These are phyloP conservation scores for Aeschynomene evenia DNA, from an alignment of 306 rosid genomes.

Conservation along the genomic window DNA sequence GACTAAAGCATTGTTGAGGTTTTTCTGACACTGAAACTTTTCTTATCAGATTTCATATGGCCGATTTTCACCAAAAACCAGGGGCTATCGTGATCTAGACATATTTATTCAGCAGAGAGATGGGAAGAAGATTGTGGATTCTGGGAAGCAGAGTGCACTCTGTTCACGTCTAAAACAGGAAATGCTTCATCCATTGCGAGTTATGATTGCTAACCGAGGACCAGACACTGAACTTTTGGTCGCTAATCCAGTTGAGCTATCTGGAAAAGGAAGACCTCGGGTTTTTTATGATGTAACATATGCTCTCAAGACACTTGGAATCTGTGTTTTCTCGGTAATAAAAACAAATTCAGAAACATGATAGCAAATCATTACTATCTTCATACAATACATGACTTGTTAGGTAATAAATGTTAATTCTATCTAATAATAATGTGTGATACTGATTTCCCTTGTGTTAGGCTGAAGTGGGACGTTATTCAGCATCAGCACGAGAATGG, in stretches of 20 bases:
- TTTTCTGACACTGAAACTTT: constrained; percentile 20
- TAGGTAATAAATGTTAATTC: not conserved
- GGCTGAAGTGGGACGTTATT: constrained; percentile 83
- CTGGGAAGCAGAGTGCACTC: constrained; percentile 50
- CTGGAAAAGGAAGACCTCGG: constrained; percentile 77
- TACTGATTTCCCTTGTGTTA: constrained; percentile 27
- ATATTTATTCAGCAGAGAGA: constrained; percentile 69
- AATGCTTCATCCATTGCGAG: constrained; percentile 80
- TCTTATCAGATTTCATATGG: constrained; percentile 62
- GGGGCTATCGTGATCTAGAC: constrained; percentile 64
- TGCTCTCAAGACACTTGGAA: constrained; percentile 68
- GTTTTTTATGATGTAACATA: constrained; percentile 75
- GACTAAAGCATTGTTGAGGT: not conserved
- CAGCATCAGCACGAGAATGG: constrained; percentile 74
- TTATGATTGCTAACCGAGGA: constrained; percentile 61
- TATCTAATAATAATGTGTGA: not conserved
- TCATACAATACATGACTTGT: not conserved
- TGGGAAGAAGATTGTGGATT: constrained; percentile 65
- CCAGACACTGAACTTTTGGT: constrained; percentile 75
- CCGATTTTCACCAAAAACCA: constrained; percentile 46
- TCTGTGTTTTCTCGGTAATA: constrained; percentile 79
- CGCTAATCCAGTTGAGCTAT: constrained; percentile 83
- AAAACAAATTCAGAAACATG: constrained; percentile 10
- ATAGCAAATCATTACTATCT: constrained; percentile 2
- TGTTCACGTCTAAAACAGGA: constrained; percentile 66